These are phyloP conservation scores for Grosmannia serpens DNA, from an alignment of 2,329 filamentous ascomycete genomes.

Conservation along the genomic window DNA sequence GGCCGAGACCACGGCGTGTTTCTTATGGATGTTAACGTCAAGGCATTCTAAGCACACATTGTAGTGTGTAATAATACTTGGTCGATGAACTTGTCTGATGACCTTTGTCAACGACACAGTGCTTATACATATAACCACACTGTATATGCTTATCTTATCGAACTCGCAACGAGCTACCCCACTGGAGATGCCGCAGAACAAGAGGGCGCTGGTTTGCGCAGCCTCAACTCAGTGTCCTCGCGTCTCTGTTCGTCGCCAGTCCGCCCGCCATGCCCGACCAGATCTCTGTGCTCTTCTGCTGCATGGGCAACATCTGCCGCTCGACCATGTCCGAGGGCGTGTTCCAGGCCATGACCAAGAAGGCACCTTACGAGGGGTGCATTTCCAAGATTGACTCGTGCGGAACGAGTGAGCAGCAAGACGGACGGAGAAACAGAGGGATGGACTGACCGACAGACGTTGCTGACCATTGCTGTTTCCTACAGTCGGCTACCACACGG, in stretches of 20 bases:
- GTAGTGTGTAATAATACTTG: too few species aligned
- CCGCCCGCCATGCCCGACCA: constrained; percentile 15
- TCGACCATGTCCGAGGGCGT: constrained; percentile 96
- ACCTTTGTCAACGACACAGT: too few species aligned
- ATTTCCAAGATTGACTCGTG: constrained; percentile 72
- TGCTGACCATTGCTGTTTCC: not conserved
- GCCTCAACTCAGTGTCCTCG: not conserved
- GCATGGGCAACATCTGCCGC: constrained; percentile 88
- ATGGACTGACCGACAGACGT: not conserved
- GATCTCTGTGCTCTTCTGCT: constrained; percentile 81
- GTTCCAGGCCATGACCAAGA: constrained; percentile 60
- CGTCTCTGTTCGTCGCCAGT: not conserved
- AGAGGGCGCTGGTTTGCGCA: not conserved
- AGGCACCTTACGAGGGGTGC: constrained; percentile 44
- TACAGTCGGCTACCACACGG: constrained; percentile 67
- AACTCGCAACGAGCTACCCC: not conserved
- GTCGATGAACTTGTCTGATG: too few species aligned
- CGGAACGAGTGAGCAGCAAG: constrained; percentile 46
- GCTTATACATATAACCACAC: too few species aligned
- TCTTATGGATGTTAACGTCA: too few species aligned
- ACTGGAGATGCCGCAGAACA: not conserved
- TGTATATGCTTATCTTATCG: too few species aligned
- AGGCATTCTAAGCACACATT: too few species aligned
- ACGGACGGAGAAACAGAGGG: not conserved
- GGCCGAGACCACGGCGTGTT: too few species aligned